Base-by-base conservation (phyloP, 257 asterid genomes). In the Solanum piurae region DNA sequence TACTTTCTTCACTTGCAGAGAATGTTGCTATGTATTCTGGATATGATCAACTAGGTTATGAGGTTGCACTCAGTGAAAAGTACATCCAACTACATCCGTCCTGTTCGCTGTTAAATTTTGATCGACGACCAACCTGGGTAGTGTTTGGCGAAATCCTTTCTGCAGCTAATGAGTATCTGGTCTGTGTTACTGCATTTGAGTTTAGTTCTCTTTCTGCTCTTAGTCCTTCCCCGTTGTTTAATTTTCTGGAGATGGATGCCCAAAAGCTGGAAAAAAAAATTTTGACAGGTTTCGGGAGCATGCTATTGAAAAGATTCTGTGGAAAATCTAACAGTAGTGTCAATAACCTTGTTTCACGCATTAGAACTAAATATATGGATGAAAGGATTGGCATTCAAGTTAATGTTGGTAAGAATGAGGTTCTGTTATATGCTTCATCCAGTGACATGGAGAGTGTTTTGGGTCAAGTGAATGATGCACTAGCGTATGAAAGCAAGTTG, bases 1-100 rank as follows among this genome's bases (percentile, higher is more conserved):
- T 97, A 87, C 96, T 97, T 74, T 90, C 97, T 89, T 91, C 98
- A 13, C 92, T 97, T 90, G 87, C 96, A 12, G 99, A 95, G 90
- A 97, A 95, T 90, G 97, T 95, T 88, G 98, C 99, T 64, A 92
- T 95, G 97, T 97, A 92, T 91, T 94, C 98, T 37, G 99, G 99
- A 84, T 92, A 92, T 90, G 98, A 97, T 90, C 94, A 91, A 80
- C 98, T 95, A 89, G 99, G 99, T 44, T 97, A 94, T 92, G 93
- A 93, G 89, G 98, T 97, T 89, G 98, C 96, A n/a, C 60, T 89
- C 11, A 91, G 95, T 52, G 90, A 93, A 92, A 97, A 93, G 85
- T 95, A 93, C 89, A 90, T 95, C 66, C 95, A 95, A 85, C 87
- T 97, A 52, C 99, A 97, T 89, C 99, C 99, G 13, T 94, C 99